Evolutionary conservation across 306 rosid species (phyloP).

Genomic region (Pterocarpus santalinus): DNA sequence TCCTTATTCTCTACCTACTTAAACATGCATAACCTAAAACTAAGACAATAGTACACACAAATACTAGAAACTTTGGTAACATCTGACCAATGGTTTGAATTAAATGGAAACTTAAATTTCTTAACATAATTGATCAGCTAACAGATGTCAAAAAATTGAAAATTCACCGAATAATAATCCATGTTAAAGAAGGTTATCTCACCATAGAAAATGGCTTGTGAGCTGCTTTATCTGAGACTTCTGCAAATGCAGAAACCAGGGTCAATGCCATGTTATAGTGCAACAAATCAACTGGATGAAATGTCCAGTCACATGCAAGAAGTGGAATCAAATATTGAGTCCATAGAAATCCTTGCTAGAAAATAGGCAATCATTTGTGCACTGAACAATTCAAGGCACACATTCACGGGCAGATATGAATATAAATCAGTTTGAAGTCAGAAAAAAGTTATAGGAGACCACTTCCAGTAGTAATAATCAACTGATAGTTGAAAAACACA

Average conservation of each 20-base stretch:
- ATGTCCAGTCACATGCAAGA: slow-evolving; percentile 23
- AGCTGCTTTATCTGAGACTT: slow-evolving; percentile 64
- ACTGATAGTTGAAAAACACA: slow-evolving; percentile 21
- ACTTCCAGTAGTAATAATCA: slow-evolving; percentile 11
- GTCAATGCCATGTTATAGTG: slow-evolving; percentile 36
- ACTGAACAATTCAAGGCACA: slow-evolving; percentile 6
- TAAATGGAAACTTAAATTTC: slow-evolving; percentile 23
- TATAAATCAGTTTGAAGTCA: slow-evolving; percentile 20
- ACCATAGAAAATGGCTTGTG: slow-evolving; percentile 69
- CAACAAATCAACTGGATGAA: slow-evolving; percentile 39
- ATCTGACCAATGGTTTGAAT: slow-evolving; percentile 32
- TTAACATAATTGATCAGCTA: slow-evolving; percentile 25
- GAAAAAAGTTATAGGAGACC: slow-evolving; percentile 30
- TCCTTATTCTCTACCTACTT: slow-evolving; percentile 25
- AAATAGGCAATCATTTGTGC: slow-evolving; percentile 15
- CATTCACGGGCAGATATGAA: slow-evolving; percentile 1
- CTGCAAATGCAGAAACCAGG: slow-evolving; percentile 61
- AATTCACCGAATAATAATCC: slow-evolving; percentile 22
- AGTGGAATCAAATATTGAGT: slow-evolving; percentile 18
- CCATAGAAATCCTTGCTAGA: slow-evolving; percentile 20
- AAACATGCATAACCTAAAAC: slow-evolving; percentile 22
- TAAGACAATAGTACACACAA: slow-evolving; percentile 11
- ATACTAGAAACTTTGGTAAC: slow-evolving; percentile 27
- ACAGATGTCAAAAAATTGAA: slow-evolving; percentile 8
- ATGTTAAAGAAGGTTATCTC: slow-evolving; percentile 51